These are phyloP conservation scores for Populus hybrid DNA, from an alignment of 441 rosid species.

Conservation along the genomic window DNA sequence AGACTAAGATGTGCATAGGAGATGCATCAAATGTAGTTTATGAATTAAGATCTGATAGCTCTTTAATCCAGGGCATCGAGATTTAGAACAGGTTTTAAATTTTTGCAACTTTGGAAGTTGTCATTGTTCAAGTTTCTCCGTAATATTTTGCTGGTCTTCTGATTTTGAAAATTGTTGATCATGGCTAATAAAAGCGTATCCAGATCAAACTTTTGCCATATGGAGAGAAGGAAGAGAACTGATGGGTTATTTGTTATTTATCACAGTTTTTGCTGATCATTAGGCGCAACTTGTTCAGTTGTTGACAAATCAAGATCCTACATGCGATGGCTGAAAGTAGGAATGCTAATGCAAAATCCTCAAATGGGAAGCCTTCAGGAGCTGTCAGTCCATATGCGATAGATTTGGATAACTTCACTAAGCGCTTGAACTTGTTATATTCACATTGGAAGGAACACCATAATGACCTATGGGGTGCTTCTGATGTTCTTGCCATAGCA, in stretches of 20 bases:
- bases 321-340: conserved; percentile 46
- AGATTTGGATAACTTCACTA: conserved; percentile 54
- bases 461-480: conserved; percentile 61
- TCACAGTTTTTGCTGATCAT: conserved; percentile 16
- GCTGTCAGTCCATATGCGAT: conserved; percentile 46
- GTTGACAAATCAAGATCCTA: conserved; percentile 6
- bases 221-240: conserved; percentile 13
- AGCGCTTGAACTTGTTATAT: conserved; percentile 57
- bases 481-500: conserved; percentile 62
- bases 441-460: conserved; percentile 59
- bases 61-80: background rate
- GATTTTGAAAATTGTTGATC: conserved; percentile 1
- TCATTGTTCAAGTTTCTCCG: too few species aligned
- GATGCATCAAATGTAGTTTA: background rate
- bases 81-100: background rate
- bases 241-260: conserved; percentile 8
- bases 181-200: background rate
- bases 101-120: background rate
- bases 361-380: conserved; percentile 46
- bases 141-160: background rate
- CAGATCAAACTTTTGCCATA: background rate
- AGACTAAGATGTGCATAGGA: background rate
- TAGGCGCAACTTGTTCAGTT: background rate
- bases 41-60: background rate
- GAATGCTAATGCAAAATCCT: conserved; percentile 37